Base-by-base conservation (phyloP, 352 stramenopile genomes). In the Pythium brassicae region DNA sequence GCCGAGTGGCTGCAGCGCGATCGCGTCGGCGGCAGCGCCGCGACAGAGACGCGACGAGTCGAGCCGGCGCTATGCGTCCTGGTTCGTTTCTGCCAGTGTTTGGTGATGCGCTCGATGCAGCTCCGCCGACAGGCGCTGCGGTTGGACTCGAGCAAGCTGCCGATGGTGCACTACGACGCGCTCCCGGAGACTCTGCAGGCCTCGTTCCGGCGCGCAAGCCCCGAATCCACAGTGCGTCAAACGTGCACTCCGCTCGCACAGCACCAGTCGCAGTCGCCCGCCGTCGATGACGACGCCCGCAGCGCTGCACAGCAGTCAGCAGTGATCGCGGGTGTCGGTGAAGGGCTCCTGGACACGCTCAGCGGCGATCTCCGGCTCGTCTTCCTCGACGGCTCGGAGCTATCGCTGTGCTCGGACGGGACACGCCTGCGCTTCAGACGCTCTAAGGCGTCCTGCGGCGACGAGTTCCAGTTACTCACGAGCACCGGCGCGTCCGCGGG, bases 161-260 rank as follows among this genome's bases (percentile, higher is more conserved):
- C 76, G 14, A 65, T 83, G 25, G 54, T 82, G 3, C 79, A 89
- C 52, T 87, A 71, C 46, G 79, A 89, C 27, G 59, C 40, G 0
- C 43, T 87, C 8, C 72, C 79, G 9, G 62, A 68, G 35, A 72
- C 65, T 0, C n/a, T 89, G 5, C 23, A 87, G 45, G 54, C 58
- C 7, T 77, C 64, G 1, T 72, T 86, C 11, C 65, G 69, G 10
- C 55, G 49, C 8, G 49, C 55, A 25, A 65, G 44, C 29, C 29
- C 25, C 71, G 15, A 50, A 39, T 3, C 52, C 5, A 35, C 29
- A 35, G 5, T 35, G 5, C 4, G 5, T 10, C 4, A 35, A 4
- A 4, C 29, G 29, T 10, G 10, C 29, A 35, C 29, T 35, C 29
- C 5, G 29, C 10, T 35, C 29, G 5, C 29, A 10, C 29, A 10